Conservation (phyloP, 257 asterid genomes). For the Agastache rugosa region DNA sequence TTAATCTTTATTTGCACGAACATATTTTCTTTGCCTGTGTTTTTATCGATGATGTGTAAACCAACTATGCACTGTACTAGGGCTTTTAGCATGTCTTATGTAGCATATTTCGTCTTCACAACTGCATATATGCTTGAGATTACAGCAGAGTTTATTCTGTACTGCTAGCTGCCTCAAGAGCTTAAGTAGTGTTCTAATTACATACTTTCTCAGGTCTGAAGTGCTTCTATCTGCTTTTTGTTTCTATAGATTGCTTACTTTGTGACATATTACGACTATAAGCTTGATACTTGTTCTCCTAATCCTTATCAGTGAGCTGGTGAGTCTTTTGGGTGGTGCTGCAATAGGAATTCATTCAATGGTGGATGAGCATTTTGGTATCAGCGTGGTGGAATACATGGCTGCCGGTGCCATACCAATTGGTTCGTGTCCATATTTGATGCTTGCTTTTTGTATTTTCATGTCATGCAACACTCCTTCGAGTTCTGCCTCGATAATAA, state of each 20-base stretch:
- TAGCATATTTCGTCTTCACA: not conserved
- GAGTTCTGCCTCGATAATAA: not conserved
- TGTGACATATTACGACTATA: not conserved
- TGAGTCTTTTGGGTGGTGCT: slow-evolving; percentile 83
- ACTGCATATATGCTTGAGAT: not conserved
- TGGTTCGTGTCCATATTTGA: slow-evolving; percentile 50
- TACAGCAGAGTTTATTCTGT: not conserved
- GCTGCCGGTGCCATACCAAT: slow-evolving; percentile 96
- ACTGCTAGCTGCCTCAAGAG: not conserved
- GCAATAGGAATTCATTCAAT: slow-evolving; percentile 88
- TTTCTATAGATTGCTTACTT: slow-evolving; percentile 4
- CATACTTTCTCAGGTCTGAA: not conserved
- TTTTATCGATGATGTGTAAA: not conserved
- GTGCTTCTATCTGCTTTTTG: not conserved
- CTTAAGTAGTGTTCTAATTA: not conserved
- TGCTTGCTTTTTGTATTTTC: not conserved
- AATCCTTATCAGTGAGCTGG: slow-evolving; percentile 64
- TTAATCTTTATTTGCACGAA: not conserved
- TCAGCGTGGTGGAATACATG: slow-evolving; percentile 95
- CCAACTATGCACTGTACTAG: slow-evolving; percentile 6
- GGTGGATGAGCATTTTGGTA: slow-evolving; percentile 97
- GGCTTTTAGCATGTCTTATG: slow-evolving; percentile 2
- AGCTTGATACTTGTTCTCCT: slow-evolving; percentile 19
- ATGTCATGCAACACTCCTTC: not conserved
- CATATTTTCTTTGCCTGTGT: not conserved